These are phyloP conservation scores for Orbilia ellipsospora DNA, from an alignment of 2,329 filamentous ascomycete genomes.

Conservation along the genomic window DNA sequence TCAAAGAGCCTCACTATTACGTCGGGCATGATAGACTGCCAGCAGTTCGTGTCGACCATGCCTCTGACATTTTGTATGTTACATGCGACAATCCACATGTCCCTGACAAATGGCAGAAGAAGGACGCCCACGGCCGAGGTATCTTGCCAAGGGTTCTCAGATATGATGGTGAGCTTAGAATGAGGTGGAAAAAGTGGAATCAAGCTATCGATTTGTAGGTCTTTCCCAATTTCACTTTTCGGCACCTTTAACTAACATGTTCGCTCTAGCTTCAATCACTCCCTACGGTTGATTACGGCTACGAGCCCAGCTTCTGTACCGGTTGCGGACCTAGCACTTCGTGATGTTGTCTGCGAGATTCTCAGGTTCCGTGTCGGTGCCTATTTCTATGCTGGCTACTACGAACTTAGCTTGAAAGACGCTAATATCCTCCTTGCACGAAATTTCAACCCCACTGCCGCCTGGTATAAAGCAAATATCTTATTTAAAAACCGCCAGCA, in stretches of 20 bases:
- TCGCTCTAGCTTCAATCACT: conserved; percentile 11
- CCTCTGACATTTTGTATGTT: conserved; percentile 37
- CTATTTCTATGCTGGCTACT: conserved; percentile 16
- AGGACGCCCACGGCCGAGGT: conserved; percentile 28
- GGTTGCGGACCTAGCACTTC: neutral
- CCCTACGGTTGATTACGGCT: neutral
- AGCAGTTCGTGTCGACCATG: conserved; percentile 41
- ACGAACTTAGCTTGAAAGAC: conserved; percentile 23
- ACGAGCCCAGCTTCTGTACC: neutral
- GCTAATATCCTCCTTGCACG: conserved; percentile 12
- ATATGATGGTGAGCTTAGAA: conserved; percentile 45
- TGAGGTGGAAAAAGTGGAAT: conserved; percentile 47
- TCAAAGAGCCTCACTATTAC: conserved; percentile 48
- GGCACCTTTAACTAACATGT: neutral
- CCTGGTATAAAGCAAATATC: conserved; percentile 44
- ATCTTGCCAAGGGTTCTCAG: conserved; percentile 22
- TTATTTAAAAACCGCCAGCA: conserved; percentile 19
- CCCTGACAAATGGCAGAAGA: conserved; percentile 29
- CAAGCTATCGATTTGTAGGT: conserved; percentile 44
- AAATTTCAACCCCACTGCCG: conserved; percentile 26
- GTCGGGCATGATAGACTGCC: conserved; percentile 23
- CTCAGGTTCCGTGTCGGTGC: conserved; percentile 20
- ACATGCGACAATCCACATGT: conserved; percentile 35
- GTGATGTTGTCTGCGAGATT: neutral
- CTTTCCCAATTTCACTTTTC: neutral